These are phyloP conservation scores for Lentinus tigrinus DNA, from an alignment of 768 basidiomycete genomes.

Conservation along the genomic window DNA sequence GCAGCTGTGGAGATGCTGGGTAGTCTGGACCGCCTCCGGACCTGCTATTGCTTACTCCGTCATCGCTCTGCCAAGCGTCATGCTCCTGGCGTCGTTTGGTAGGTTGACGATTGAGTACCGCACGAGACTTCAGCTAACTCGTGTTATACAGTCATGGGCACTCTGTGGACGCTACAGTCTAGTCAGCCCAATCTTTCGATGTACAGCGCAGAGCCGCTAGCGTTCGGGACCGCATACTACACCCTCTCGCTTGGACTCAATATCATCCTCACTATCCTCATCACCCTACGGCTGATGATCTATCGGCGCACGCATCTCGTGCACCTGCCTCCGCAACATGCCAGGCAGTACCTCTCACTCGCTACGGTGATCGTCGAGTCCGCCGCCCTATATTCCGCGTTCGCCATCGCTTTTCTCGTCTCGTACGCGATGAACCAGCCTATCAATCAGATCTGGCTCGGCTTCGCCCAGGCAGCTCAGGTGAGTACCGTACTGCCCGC, in stretches of 20 bases:
- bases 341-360: constrained; percentile 23
- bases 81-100: constrained; percentile 18
- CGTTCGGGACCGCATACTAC: constrained; percentile 25
- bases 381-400: constrained; percentile 27
- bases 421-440: constrained; percentile 25
- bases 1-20: constrained; percentile 16
- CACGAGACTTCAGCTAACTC: not conserved
- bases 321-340: constrained; percentile 19
- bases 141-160: constrained; percentile 15
- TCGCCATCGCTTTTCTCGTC: constrained; percentile 26
- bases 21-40: constrained; percentile 16
- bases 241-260: constrained; percentile 25
- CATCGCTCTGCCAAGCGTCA: constrained; percentile 8
- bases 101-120: too few relatives aligned
- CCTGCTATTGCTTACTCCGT: constrained; percentile 3
- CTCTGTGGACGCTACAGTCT: constrained; percentile 17
- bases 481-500: not conserved
- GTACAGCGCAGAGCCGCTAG: constrained; percentile 18
- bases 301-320: constrained; percentile 22
- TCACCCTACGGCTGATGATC: constrained; percentile 20
- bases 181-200: constrained; percentile 20
- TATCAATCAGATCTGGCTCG: constrained; percentile 23
- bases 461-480: constrained; percentile 15
- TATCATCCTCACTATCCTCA: constrained; percentile 26
- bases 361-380: constrained; percentile 28